phyloP scores from a whole-genome alignment of 352 stramenopile species.

The Phytophthora brassicae region DNA sequence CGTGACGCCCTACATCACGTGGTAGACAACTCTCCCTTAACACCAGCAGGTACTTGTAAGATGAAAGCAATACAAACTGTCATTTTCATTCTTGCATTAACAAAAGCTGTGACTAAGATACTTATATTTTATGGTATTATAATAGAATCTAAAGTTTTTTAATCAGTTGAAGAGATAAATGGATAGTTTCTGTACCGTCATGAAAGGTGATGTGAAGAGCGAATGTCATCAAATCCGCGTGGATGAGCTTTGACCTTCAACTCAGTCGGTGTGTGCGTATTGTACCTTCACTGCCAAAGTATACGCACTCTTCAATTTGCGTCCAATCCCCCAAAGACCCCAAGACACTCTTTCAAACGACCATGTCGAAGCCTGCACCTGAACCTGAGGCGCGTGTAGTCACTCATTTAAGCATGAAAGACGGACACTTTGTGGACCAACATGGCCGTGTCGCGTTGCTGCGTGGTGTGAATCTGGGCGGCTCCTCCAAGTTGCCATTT shows the following conservation, averaged over 20 bases:
- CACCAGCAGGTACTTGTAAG: too few relatives aligned
- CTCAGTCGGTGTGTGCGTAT: conserved; percentile 5
- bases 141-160: too few relatives aligned
- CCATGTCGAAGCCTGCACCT: conserved; percentile 19
- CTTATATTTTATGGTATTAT: too few relatives aligned
- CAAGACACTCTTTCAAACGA: background rate
- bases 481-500: conserved; percentile 65
- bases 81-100: too few relatives aligned
- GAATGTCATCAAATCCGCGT: conserved; percentile 21
- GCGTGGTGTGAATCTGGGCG: conserved; percentile 64
- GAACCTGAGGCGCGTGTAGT: conserved; percentile 17
- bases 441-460: conserved; percentile 50
- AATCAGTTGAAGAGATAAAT: too few relatives aligned
- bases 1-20: conserved; percentile 22
- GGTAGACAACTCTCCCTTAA: conserved; percentile 12
- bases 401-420: conserved; percentile 45
- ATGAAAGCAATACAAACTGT: conserved; percentile 20
- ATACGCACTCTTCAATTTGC: conserved; percentile 18
- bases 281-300: background rate
- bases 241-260: conserved; percentile 25
- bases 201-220: conserved; percentile 18
- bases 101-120: too few relatives aligned
- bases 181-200: conserved; percentile 23
- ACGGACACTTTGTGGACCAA: conserved; percentile 56
- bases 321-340: conserved; percentile 13